phyloP scores from a whole-genome alignment of 371 early-diverging fungal species.

The Syncephalis fuscata region DNA sequence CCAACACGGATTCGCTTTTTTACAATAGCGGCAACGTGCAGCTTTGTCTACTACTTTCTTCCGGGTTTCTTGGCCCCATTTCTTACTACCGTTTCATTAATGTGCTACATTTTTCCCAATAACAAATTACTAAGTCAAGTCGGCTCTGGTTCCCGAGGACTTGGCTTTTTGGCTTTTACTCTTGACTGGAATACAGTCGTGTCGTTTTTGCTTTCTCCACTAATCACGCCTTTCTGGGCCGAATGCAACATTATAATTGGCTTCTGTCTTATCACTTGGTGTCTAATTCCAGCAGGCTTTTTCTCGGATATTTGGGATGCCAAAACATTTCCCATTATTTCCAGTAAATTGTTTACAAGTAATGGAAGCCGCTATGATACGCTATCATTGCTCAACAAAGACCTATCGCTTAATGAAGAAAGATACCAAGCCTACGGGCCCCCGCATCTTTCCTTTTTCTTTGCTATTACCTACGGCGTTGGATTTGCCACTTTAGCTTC shows the following conservation, averaged over 20 bases:
- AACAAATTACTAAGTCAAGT: slow-evolving; percentile 31
- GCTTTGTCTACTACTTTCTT: slow-evolving; percentile 33
- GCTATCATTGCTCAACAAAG: background rate
- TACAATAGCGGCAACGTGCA: background rate
- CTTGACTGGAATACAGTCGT: slow-evolving; percentile 17
- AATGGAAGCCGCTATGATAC: background rate
- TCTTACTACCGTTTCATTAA: slow-evolving; percentile 20
- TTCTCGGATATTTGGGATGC: slow-evolving; percentile 31
- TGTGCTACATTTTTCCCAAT: slow-evolving; percentile 23
- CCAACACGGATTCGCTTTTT: too few relatives aligned
- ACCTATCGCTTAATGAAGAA: background rate
- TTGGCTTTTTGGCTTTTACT: slow-evolving; percentile 18
- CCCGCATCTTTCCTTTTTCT: slow-evolving; percentile 36
- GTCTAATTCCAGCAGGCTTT: slow-evolving; percentile 53
- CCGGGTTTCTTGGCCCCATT: slow-evolving; percentile 37
- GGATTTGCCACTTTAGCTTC: slow-evolving; percentile 32
- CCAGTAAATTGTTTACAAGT: background rate
- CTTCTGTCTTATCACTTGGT: slow-evolving; percentile 50
- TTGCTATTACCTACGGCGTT: slow-evolving; percentile 33
- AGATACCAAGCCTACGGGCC: slow-evolving; percentile 12
- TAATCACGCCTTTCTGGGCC: slow-evolving; percentile 21
- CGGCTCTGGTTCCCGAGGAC: slow-evolving; percentile 17
- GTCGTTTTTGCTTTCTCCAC: slow-evolving; percentile 17
- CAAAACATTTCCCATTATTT: slow-evolving; percentile 10
- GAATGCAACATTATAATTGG: slow-evolving; percentile 15